A percentile compares a stretch with the other conserved stretches of the same genome.
phyloP scores from a whole-genome alignment of 345 rosid species.

The Camelina laxa region DNA sequence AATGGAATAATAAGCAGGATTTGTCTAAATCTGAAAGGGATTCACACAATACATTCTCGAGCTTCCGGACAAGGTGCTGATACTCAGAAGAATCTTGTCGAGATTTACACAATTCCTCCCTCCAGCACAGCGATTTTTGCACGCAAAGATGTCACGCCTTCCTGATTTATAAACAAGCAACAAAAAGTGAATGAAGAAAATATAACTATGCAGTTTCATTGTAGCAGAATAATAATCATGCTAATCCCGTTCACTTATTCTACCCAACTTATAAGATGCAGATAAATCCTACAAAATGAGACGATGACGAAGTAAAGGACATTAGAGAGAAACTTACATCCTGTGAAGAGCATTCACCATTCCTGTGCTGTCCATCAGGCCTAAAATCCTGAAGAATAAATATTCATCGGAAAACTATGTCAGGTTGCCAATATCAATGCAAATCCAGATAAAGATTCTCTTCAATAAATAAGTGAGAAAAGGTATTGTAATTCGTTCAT shows the following conservation, averaged over 20 bases:
- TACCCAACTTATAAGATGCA: slow-evolving; percentile 9
- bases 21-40: slow-evolving; percentile 19
- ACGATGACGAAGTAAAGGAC: slow-evolving; percentile 21
- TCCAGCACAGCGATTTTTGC: slow-evolving; percentile 69
- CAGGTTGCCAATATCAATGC: slow-evolving; percentile 24
- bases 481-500: slow-evolving; percentile 4
- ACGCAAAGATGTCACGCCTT: slow-evolving; percentile 67
- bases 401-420: slow-evolving; percentile 3
- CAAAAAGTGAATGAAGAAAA: slow-evolving; percentile 34
- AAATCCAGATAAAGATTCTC: slow-evolving; percentile 27
- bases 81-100: slow-evolving; percentile 70
- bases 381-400: slow-evolving; percentile 57
- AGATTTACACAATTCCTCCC: slow-evolving; percentile 81
- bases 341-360: slow-evolving; percentile 51
- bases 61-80: slow-evolving; percentile 56
- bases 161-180: slow-evolving; percentile 53
- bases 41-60: slow-evolving; percentile 71
- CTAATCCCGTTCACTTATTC: slow-evolving; percentile 6
- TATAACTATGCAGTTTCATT: slow-evolving; percentile 14
- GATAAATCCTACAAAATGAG: not conserved
- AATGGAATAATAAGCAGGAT: slow-evolving; percentile 20
- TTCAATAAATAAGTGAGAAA: not conserved
- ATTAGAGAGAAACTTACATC: slow-evolving; percentile 59
- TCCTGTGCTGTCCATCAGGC: slow-evolving; percentile 57
- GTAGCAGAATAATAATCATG: slow-evolving; percentile 16